phyloP scores from a whole-genome alignment of 352 stramenopile species.

The Pythium dissimile region DNA sequence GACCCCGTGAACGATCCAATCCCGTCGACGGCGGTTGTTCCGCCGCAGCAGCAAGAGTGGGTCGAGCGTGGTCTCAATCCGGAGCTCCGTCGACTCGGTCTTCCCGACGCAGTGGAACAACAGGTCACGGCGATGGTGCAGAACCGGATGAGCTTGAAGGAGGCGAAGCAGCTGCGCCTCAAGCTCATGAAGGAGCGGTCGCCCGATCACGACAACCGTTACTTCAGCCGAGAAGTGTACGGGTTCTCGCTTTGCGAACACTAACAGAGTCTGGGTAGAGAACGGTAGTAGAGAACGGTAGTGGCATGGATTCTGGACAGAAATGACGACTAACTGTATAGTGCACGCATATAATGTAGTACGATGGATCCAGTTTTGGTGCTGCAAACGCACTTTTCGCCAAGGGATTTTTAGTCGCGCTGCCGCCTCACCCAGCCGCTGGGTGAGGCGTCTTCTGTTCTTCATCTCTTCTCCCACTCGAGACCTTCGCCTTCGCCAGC shows the following conservation, averaged over 20 bases:
- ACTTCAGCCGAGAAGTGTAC: slow-evolving; percentile 3
- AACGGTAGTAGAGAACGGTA: too few species aligned
- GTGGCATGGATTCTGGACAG: too few species aligned
- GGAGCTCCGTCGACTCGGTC: not conserved
- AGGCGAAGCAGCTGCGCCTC: slow-evolving; percentile 12
- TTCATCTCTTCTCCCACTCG: too few species aligned
- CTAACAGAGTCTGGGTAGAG: not conserved
- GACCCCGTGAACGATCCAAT: slow-evolving; percentile 19
- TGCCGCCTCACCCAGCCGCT: too few species aligned
- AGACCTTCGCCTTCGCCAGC: too few species aligned
- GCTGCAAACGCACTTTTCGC: too few species aligned
- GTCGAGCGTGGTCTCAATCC: not conserved
- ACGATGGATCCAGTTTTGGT: too few species aligned
- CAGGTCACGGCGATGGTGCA: not conserved
- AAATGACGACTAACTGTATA: too few species aligned
- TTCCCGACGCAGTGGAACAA: not conserved
- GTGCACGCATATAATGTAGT: too few species aligned
- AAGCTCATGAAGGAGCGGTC: slow-evolving; percentile 10
- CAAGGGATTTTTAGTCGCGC: too few species aligned
- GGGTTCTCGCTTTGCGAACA: slow-evolving; percentile 19
- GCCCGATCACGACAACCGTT: not conserved
- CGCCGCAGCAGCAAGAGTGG: slow-evolving; percentile 32
- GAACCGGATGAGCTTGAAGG: slow-evolving; percentile 10
- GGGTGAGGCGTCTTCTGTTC: too few species aligned
- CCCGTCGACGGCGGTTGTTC: slow-evolving; percentile 24